Evolutionary conservation across 2,329 filamentous ascomycete species (phyloP), one percentile per base, ranked within the genome.

Genomic region (Nigrospora oryzae): DNA sequence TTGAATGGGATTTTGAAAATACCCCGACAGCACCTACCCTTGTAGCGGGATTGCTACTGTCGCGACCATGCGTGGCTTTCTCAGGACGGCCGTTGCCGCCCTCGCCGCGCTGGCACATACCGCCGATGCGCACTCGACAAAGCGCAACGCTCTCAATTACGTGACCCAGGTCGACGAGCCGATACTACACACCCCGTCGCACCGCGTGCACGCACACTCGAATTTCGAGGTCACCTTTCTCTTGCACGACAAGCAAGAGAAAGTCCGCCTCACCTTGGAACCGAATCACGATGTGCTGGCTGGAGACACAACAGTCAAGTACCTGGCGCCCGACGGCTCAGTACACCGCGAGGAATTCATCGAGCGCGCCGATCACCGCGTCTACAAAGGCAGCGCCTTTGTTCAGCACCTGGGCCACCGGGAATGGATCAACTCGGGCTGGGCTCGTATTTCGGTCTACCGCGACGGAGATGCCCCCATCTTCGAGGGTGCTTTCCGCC

Each of bases 251-350:
- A 73, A 77, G 43, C 69, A 75, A 48, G 77, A 89, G 51, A 77
- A 81, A 53, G 73, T 97, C 56, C 87, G 89, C 52, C 75, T 98
- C 43, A 76, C 79, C 45, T 75, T 98, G 40, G 83, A 93, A 61
- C 93, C 93, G 4, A 97, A 97, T 62, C 81, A 95, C 68, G 88
- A 97, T 65, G 82, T 97, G 47, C 73, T 98, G 38, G 78, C 84
- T 44, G 77, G 89, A 14, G 82, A 84, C 55, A 85, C 90, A 10
- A 78, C 76, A 42, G 71, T 98, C 40, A 78, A 83, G 35, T 84
- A 89, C 59, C 64, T 95, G 36, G 81, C 75, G 44, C 61, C 74
- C 11, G 82, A 95, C 62, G 93, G 93, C 43, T 72, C 74, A 40
- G 66, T 95, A 34, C 70, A 66, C 42, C 68, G 70, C 17, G 70